Evolutionary conservation across 176 grass and related monocot species (phyloP).

Genomic region (Miscanthus lutarioriparius): DNA sequence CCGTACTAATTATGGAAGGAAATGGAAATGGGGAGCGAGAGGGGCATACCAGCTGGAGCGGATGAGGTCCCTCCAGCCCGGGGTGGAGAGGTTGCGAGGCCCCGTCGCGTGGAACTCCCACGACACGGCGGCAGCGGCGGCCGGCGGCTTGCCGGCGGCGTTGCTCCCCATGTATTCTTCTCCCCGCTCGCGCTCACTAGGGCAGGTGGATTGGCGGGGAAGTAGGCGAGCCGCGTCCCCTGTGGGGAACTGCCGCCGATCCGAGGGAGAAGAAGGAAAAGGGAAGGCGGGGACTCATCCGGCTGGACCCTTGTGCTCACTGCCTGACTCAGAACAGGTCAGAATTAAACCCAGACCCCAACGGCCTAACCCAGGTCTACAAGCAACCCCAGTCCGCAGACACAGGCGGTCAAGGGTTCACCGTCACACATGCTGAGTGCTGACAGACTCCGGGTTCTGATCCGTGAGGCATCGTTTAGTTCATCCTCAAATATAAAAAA

Average conservation of each 20-base stretch:
- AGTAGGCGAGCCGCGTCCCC: not conserved
- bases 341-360: not conserved
- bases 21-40: not conserved
- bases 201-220: not conserved
- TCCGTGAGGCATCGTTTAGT: too few relatives aligned
- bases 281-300: not conserved
- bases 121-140: conserved; percentile 33
- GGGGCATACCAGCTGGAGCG: conserved; percentile 58
- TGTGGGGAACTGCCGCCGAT: not conserved
- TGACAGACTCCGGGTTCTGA: too few relatives aligned
- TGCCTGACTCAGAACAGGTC: not conserved
- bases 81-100: conserved; percentile 75
- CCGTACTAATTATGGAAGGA: not conserved
- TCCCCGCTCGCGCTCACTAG: not conserved
- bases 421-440: too few relatives aligned
- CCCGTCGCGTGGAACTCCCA: conserved; percentile 82
- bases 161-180: conserved; percentile 30
- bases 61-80: conserved; percentile 87
- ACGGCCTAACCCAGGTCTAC: too few relatives aligned
- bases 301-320: not conserved
- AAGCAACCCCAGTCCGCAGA: too few relatives aligned
- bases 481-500: too few relatives aligned
- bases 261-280: not conserved
- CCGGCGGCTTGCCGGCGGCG: conserved; percentile 2
- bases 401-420: too few relatives aligned